Conservation (phyloP, 1,284 basidiomycete species). For the Inonotus hispidus region DNA sequence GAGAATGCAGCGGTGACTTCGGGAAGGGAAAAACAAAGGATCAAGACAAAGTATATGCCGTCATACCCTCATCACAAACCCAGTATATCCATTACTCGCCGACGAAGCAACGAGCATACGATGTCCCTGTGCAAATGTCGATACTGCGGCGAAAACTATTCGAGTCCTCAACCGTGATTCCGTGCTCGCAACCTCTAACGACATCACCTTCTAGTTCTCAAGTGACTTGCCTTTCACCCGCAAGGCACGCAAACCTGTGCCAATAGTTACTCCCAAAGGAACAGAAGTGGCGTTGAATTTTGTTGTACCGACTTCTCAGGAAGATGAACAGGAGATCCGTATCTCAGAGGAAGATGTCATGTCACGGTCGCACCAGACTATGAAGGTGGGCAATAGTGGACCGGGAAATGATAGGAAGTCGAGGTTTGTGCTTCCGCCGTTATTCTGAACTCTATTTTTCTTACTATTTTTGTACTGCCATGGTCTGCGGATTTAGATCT, state of each 20-base stretch:
- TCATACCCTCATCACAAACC: constrained; percentile 15
- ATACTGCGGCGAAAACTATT: background rate
- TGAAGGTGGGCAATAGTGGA: background rate
- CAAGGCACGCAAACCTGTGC: background rate
- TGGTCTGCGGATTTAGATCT: background rate
- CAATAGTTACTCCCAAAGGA: background rate
- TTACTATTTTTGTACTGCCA: background rate
- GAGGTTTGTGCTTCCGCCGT: background rate
- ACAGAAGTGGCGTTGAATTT: background rate
- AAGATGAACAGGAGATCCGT: constrained; percentile 16
- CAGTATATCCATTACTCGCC: constrained; percentile 10
- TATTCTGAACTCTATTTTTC: background rate
- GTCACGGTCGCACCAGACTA: background rate
- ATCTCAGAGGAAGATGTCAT: background rate
- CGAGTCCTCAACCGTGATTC: background rate
- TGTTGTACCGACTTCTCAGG: constrained; percentile 16
- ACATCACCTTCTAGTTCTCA: background rate
- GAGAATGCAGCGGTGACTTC: background rate
- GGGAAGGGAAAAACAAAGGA: background rate
- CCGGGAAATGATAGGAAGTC: background rate
- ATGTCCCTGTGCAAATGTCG: background rate
- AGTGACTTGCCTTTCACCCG: background rate
- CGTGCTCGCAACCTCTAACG: constrained; percentile 1
- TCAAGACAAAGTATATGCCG: background rate
- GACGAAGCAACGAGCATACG: background rate